Base-by-base conservation (phyloP, 768 basidiomycete genomes). In the Cubamyces sp. region DNA sequence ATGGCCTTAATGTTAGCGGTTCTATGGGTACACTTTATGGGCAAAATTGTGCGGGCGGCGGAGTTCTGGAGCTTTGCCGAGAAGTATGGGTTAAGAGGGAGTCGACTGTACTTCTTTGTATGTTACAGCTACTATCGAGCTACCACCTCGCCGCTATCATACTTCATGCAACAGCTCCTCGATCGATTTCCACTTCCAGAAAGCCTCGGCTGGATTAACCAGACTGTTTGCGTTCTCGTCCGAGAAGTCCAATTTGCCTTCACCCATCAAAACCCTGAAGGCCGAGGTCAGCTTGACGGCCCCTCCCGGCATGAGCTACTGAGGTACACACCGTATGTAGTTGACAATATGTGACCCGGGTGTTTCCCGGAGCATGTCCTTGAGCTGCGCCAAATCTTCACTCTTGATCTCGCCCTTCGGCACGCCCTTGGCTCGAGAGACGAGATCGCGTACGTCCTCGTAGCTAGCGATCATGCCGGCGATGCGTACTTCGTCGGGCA, bases 151-250 rank as follows among this genome's bases (percentile, higher is more conserved):
- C 2, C 5, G 19, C 21, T 4, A 14, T 53, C 37, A 53, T 14
- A 18, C 53, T 3, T 28, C n/a, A 4, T 28, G 54, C 19, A 62
- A 26, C 5, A 51, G 54, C 1, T 64, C 63, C 43, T 59, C 48
- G 23, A 62, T 55, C 0, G 64, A 62, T 54, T 56, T 66, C 70
- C 70, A 71, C 60, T 64, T 62, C 69, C 66, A 71, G 16, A 56
- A 41, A 0, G 49, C 57, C 56, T 68, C 58, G 3, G 39, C 54
- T 0, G 70, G 69, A 26, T 69, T 68, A 2, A 69, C 58, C 46
- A 69, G 43, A 28, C 68, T 65, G 48, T 71, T 68, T 12, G 60
- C 43, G 53, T 69, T 71, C 39, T 61, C 59, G 23, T 51, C 49
- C 25, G 67, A 64, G 12, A 62, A 70, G 53, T 70, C 63, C 7